Percentiles rank a stretch among this genome's conserved stretches.
These are phyloP conservation scores for Thuidium tamariscinum DNA, from an alignment of 225 moss, liverwort and hornwort genomes.

Conservation along the genomic window DNA sequence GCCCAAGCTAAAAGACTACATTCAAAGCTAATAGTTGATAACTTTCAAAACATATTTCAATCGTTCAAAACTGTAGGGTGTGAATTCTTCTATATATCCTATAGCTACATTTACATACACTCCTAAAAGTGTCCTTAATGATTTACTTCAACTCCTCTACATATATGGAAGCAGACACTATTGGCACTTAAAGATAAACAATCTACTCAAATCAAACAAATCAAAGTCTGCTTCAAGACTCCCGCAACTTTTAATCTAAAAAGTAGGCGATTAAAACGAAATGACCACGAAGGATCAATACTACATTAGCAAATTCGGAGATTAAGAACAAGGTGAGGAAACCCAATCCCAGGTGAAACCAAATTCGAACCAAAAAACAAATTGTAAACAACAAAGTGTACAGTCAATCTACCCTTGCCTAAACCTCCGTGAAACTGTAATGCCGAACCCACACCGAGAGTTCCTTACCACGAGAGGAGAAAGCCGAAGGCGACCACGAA, in stretches of 20 bases:
- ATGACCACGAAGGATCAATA: neutral
- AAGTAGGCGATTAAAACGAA: neutral
- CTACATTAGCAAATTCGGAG: neutral
- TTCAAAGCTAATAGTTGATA: neutral
- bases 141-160: neutral
- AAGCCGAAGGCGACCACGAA: slow-evolving; percentile 47
- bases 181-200: neutral
- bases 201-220: neutral
- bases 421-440: neutral
- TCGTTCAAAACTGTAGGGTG: neutral
- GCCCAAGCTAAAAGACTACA: neutral
- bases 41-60: neutral
- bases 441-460: neutral
- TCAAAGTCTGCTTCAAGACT: neutral
- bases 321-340: neutral
- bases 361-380: neutral
- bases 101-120: neutral
- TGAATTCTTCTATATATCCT: neutral
- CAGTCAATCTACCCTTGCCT: neutral
- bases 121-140: neutral
- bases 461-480: slow-evolving; percentile 49
- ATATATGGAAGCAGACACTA: neutral
- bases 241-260: neutral
- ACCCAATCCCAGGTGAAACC: neutral
- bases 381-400: neutral